Evolutionary conservation across 2,329 filamentous ascomycete genomes (phyloP).

Genomic region (Beauveria caledonica): DNA sequence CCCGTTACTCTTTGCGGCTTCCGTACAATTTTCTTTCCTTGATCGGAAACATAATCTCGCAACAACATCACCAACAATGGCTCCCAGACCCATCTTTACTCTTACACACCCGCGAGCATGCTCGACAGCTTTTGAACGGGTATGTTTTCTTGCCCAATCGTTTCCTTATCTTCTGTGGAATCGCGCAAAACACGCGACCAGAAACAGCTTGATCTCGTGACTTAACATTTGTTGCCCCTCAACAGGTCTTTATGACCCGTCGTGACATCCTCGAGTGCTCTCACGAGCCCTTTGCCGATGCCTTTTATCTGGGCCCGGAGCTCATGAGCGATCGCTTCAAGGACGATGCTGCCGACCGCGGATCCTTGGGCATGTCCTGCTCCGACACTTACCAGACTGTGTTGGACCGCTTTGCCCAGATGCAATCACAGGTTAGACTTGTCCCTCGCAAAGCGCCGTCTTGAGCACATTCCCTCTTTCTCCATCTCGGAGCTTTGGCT

Average conservation of each 20-base stretch:
- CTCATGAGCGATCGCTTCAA: constrained; percentile 72
- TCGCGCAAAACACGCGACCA: not conserved
- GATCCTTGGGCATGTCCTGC: constrained; percentile 56
- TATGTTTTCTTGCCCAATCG: constrained; percentile 33
- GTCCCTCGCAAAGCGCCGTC: constrained; percentile 13
- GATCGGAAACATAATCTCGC: constrained; percentile 15
- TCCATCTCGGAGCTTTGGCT: not conserved
- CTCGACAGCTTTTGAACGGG: constrained; percentile 94
- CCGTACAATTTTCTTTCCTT: not conserved
- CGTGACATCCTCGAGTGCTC: constrained; percentile 71
- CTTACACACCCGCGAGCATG: constrained; percentile 91
- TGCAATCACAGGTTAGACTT: constrained; percentile 61
- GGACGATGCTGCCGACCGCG: constrained; percentile 49
- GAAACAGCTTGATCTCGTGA: not conserved
- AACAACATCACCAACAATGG: constrained; percentile 44
- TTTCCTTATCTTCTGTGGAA: not conserved
- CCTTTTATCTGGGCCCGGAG: constrained; percentile 93
- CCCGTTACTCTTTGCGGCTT: not conserved
- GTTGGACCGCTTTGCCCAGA: constrained; percentile 64
- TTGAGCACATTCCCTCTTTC: constrained; percentile 8
- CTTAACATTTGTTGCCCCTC: not conserved
- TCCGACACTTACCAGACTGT: constrained; percentile 65
- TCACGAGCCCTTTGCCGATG: constrained; percentile 95
- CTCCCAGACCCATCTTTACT: constrained; percentile 68
- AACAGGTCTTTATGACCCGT: constrained; percentile 91